Base-by-base conservation (phyloP, 2,329 filamentous ascomycete species). In the Monosporascus sp. region DNA sequence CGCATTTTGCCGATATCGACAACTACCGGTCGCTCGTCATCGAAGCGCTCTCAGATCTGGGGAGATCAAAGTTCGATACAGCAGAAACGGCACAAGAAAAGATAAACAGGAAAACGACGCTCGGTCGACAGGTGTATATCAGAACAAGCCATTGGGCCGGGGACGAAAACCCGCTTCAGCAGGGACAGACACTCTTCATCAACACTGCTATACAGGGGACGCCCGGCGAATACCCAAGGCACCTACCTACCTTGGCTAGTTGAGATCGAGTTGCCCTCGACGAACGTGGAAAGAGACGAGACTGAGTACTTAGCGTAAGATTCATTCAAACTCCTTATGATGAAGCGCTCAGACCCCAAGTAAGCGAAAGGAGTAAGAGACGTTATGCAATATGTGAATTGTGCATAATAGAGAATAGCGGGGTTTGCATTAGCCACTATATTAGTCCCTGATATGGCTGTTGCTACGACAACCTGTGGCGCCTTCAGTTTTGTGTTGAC, bases 201-300 rank as follows among this genome's bases (percentile, higher is more conserved):
- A 86, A 86, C 63, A 81, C 81, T 1, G 72, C 83, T 0, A 76
- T 85, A 27, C 71, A 81, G 67, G 71, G 77, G 3, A 61, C 70
- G 3, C 55, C 66, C 9, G 72, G 76, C 1, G 47, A 44, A 0
- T 19, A 50, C 19, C 70, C 73, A 11, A 59, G 66, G 9, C 79
- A 85, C 44, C 63, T 74, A 85, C 44, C 63, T 74, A n/a, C 77
- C 80, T 0, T 85, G 79, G 79, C 19, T 84, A 2, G 64, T 84
- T 6, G 74, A 82, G 14, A 54, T 83, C 6, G 72, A 77, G 24
- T 65, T 83, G 38, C 63, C 59, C 36, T 38, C 24, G 24, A 24
- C 24, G 24, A 24, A 24, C 24, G 24, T 24, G 24, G 24, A 24
- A 24, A 24, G 24, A 24, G 24, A 11, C 27, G 27, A 31, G 27